Conservation (phyloP, 305 asterid genomes). For the Fraxinus nigra region DNA sequence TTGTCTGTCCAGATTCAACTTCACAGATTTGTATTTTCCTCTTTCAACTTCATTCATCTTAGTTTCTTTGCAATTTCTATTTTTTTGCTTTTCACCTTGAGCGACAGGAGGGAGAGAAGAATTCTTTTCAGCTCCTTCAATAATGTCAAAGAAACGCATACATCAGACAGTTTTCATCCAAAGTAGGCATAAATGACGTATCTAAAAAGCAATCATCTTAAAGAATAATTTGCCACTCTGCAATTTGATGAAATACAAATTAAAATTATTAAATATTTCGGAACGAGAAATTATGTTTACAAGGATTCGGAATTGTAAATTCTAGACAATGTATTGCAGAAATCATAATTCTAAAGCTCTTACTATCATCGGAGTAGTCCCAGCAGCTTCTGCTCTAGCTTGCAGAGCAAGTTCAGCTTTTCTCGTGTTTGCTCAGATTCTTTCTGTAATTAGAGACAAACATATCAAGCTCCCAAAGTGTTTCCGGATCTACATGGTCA, state of each 20-base stretch:
- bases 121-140: slow-evolving; percentile 26
- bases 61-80: background rate
- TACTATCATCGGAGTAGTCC: slow-evolving; percentile 28
- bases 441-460: slow-evolving; percentile 47
- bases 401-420: slow-evolving; percentile 44
- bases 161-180: background rate
- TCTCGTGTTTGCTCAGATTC: slow-evolving; percentile 41
- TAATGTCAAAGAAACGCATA: background rate
- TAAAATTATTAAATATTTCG: background rate
- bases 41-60: background rate
- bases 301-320: background rate
- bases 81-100: slow-evolving; percentile 25
- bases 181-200: background rate
- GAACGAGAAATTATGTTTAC: background rate
- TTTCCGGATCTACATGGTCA: slow-evolving; percentile 49
- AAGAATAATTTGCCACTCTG: slow-evolving; percentile 27
- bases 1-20: background rate
- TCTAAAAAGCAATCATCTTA: background rate
- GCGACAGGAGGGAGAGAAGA: slow-evolving; percentile 15
- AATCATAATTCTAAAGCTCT: slow-evolving; percentile 8
- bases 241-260: slow-evolving; percentile 3
- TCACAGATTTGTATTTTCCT: background rate
- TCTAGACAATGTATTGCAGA: background rate
- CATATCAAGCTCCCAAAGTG: slow-evolving; percentile 60
- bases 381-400: slow-evolving; percentile 28